Evolutionary conservation across 2,329 filamentous ascomycete species (phyloP).

Genomic region (Penicillium sp.): DNA sequence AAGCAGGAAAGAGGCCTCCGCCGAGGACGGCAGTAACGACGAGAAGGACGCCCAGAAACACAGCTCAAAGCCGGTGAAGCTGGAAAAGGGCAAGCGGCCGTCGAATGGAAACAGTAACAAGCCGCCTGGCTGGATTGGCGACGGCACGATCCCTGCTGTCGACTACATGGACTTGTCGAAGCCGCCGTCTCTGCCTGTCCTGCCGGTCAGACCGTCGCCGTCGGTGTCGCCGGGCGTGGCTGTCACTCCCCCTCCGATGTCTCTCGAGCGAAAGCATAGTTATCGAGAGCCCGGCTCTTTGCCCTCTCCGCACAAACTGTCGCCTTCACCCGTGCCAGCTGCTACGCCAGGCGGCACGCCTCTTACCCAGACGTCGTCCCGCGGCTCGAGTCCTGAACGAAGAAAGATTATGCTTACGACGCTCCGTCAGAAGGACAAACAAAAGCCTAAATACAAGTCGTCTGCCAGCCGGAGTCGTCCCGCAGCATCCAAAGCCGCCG

Average conservation of each 20-base stretch:
- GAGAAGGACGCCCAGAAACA: slow-evolving; percentile 21
- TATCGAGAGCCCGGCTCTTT: slow-evolving; percentile 17
- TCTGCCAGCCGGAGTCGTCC: slow-evolving; percentile 46
- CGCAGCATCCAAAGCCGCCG: slow-evolving; percentile 60
- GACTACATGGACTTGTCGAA: slow-evolving; percentile 78
- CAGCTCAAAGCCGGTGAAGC: slow-evolving; percentile 5
- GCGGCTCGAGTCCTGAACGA: slow-evolving; percentile 61
- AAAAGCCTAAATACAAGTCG: slow-evolving; percentile 42
- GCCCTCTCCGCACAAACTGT: slow-evolving; percentile 16
- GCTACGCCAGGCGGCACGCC: slow-evolving; percentile 22
- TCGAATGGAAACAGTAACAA: slow-evolving; percentile 17
- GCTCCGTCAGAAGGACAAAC: slow-evolving; percentile 46
- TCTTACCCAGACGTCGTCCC: slow-evolving; percentile 43
- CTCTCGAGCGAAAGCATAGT: slow-evolving; percentile 5
- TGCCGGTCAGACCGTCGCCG: slow-evolving; percentile 45
- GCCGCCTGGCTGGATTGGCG: slow-evolving; percentile 64
- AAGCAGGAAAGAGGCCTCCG: slow-evolving; percentile 54
- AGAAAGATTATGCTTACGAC: slow-evolving; percentile 56
- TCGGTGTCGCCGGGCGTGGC: background rate
- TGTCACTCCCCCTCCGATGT: background rate
- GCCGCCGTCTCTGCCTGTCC: slow-evolving; percentile 58
- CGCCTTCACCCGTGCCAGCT: slow-evolving; percentile 30
- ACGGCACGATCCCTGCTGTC: slow-evolving; percentile 76
- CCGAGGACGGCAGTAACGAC: slow-evolving; percentile 19
- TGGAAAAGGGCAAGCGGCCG: slow-evolving; percentile 30